Base-by-base conservation (phyloP, 2,329 filamentous ascomycete genomes). In the Pseudocercospora vitis region DNA sequence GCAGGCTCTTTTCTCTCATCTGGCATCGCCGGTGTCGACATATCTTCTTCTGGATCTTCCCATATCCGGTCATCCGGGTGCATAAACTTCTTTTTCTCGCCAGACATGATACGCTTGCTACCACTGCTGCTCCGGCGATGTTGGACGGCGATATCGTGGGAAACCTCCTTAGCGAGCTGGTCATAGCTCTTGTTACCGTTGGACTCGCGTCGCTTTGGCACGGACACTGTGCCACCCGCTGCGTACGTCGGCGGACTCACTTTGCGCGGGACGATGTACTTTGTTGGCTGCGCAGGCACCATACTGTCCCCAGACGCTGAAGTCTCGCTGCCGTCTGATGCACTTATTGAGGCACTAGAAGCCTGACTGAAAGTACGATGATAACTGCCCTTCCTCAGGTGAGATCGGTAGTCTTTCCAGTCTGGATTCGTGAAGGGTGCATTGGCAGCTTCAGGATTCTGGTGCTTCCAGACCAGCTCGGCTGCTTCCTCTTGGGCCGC, bases 61-160 rank as follows among this genome's bases (percentile, higher is more conserved):
- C 90, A 96, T 56, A 96, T 91, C 66, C 89, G 85, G 67, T 91
- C 87, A 28, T 85, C 83, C 1, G 85, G 86, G 56, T 83, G 81
- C 60, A 78, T 78, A 19, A 28, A 91, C 1, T 84, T 81, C 61
- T 81, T 76, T 54, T 85, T 73, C 19, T 87, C 84, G 16, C 85
- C 86, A 67, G 86, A 90, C 64, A 85, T 80, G 61, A 88, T 87
- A 56, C 87, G 80, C 50, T 60, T 59, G 64, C 82, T 77, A 63
- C 84, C 86, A 64, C 83, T 86, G 58, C 84, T 84, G 28, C 80
- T 81, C 33, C 82, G 77, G 19, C 76, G 68, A 40, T 74, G 60
- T 18, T 68, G 64, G 18, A 62, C 61, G 1, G 63, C 64, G 35
- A 71, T 68, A 52, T 71, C 68, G 6, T 63, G 63, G 12, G 63